Base-by-base conservation (phyloP, 2,329 filamentous ascomycete genomes). In the Lithohypha guttulata region DNA sequence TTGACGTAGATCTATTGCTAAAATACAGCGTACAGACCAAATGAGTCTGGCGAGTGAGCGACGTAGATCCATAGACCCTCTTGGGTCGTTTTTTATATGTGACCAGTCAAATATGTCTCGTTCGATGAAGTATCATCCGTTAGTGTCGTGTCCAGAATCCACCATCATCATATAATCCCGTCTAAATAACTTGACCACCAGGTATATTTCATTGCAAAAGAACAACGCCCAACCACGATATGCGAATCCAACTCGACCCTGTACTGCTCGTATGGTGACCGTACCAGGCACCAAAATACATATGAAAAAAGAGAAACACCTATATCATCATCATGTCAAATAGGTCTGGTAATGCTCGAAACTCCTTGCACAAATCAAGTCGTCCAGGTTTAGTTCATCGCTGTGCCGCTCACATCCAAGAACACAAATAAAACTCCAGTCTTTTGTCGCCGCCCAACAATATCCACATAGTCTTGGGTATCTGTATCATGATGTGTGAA, bases 401-500 rank as follows among this genome's bases (percentile, higher is more conserved):
- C 42, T 48, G 49, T 52, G 44, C 48, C 44, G 40, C 47, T 38
- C 25, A 6, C 26, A 28, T n/a, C 15, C 15, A 35, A 26, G 21
- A 44, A 42, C n/a, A n/a, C n/a, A 45, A 50, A 41, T 47, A 44
- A 46, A 31, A 25, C 42, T 42, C 47, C 36, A 18, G 29, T 41
- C 31, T 34, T 36, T 33, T n/a, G n/a, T 42, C 34, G 42, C 41
- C 42, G 42, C 42, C 43, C 43, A 33, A 47, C 41, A 44, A n/a
- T 45, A 33, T 34, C 29, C 29, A 34, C 30, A 28, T 4, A 21
- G 23, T 28, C 26, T 28, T n/a, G n/a, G 26, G 26, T 28, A 28
- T 39, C 44, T 47, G 46, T 52, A 49, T 50, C 47, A 48, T 49
- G 49, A 49, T 50, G 46, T 50, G 42, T 44, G 46, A 11, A 20